These are phyloP conservation scores for Cetraspora pellucida DNA, from an alignment of 192 early-diverging fungal species.

Conservation along the genomic window DNA sequence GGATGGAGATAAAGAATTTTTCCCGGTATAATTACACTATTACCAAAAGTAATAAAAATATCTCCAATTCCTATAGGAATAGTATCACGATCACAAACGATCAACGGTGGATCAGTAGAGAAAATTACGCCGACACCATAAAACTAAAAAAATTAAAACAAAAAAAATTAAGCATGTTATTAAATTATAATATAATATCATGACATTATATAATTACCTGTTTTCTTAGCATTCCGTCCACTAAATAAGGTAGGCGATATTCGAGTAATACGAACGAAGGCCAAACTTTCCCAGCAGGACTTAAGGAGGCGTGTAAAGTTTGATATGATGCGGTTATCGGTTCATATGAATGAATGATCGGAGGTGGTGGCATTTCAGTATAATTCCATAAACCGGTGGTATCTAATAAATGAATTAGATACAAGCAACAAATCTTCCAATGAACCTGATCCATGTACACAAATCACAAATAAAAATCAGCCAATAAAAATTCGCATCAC, in stretches of 20 bases:
- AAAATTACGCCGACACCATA: slow-evolving; percentile 82
- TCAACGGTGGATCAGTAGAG: slow-evolving; percentile 75
- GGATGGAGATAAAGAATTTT: slow-evolving; percentile 84
- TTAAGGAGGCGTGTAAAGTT: slow-evolving; percentile 69
- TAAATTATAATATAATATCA: too few species aligned
- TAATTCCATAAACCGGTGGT: slow-evolving; percentile 82
- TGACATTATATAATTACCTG: slow-evolving; percentile 35
- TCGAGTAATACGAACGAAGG: slow-evolving; percentile 80
- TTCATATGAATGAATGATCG: slow-evolving; percentile 44
- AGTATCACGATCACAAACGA: slow-evolving; percentile 80
- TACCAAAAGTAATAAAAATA: slow-evolving; percentile 81
- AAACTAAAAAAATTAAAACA: slow-evolving; percentile 22
- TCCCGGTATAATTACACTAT: slow-evolving; percentile 86
- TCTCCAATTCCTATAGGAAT: slow-evolving; percentile 81
- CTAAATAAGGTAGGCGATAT: slow-evolving; percentile 78
- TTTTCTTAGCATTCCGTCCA: slow-evolving; percentile 74
- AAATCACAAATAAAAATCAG: background rate
- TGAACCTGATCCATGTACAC: too few species aligned
- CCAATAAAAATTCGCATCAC: background rate
- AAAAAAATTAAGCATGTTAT: too few species aligned
- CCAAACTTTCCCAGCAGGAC: slow-evolving; percentile 73
- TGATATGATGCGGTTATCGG: slow-evolving; percentile 76
- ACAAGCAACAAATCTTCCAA: too few species aligned
- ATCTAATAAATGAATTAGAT: slow-evolving; percentile 40
- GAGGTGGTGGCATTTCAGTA: slow-evolving; percentile 65